Evolutionary conservation across 176 grass and related monocot genomes (phyloP).

Genomic region (Otatea glauca): DNA sequence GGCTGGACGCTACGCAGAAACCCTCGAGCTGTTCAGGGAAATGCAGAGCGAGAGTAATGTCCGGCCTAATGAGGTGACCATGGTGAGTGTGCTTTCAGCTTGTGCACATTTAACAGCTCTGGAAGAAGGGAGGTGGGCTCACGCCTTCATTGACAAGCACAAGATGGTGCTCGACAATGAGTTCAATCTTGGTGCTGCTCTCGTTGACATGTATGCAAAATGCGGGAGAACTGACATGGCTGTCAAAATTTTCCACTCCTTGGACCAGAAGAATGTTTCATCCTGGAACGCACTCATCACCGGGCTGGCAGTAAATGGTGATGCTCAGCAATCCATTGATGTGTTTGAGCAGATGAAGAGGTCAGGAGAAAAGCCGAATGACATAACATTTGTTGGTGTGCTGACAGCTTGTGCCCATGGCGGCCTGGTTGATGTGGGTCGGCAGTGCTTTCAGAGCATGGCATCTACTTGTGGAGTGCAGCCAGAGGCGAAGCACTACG

Average conservation of each 20-base stretch:
- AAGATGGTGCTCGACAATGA: conserved; percentile 66
- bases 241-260: conserved; percentile 53
- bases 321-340: conserved; percentile 50
- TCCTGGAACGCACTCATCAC: conserved; percentile 79
- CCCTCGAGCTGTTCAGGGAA: conserved; percentile 61
- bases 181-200: conserved; percentile 69
- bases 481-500: conserved; percentile 66
- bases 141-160: conserved; percentile 68
- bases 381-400: conserved; percentile 60
- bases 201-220: conserved; percentile 82
- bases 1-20: conserved; percentile 42
- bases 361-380: conserved; percentile 51
- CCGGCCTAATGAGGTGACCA: conserved; percentile 75
- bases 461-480: conserved; percentile 42
- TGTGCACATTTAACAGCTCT: conserved; percentile 63
- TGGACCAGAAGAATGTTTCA: conserved; percentile 64
- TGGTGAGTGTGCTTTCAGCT: conserved; percentile 76
- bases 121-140: conserved; percentile 67
- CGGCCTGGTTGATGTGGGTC: conserved; percentile 62
- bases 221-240: conserved; percentile 59
- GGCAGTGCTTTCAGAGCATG: conserved; percentile 65
- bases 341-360: conserved; percentile 66
- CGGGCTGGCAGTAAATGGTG: conserved; percentile 57
- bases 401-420: conserved; percentile 68
- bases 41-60: conserved; percentile 52